Percentiles rank a stretch among this genome's conserved stretches.
Evolutionary conservation across 225 moss, liverwort and hornwort genomes (phyloP).

Genomic region (Bryoerythrophyllum caledonicum): DNA sequence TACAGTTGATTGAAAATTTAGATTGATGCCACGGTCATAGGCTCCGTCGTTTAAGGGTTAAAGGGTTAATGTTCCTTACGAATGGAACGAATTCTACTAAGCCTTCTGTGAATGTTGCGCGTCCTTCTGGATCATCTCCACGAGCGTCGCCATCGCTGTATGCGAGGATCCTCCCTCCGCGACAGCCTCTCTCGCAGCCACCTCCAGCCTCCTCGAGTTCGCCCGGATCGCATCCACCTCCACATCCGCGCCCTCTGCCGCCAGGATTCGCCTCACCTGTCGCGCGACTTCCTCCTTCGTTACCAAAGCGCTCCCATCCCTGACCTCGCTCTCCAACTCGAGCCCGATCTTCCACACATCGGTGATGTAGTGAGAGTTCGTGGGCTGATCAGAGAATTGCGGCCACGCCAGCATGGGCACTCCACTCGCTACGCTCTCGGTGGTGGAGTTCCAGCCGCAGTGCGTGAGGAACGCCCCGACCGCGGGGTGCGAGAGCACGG

Average conservation of each 20-base stretch:
- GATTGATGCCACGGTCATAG: too few species aligned
- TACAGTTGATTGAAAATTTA: too few species aligned
- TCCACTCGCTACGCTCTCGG: constrained; percentile 27
- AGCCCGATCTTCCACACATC: constrained; percentile 41
- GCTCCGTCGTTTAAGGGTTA: too few species aligned
- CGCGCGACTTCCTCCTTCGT: constrained; percentile 22
- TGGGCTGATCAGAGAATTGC: constrained; percentile 25
- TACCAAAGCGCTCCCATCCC: not conserved
- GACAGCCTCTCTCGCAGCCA: constrained; percentile 23
- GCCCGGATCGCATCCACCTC: constrained; percentile 24
- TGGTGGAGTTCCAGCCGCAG: constrained; percentile 47
- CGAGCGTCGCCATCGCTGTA: constrained; percentile 9
- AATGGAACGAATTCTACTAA: too few species aligned
- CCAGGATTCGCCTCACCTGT: constrained; percentile 30
- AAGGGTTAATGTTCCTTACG: too few species aligned
- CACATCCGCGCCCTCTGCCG: constrained; percentile 6
- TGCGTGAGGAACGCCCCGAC: constrained; percentile 37
- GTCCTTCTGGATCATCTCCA: constrained; percentile 22
- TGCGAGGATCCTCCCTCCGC: constrained; percentile 28
- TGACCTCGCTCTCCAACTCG: not conserved
- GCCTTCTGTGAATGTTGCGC: not conserved
- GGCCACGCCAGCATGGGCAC: constrained; percentile 36
- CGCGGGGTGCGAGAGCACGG: constrained; percentile 34
- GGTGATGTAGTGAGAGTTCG: constrained; percentile 30
- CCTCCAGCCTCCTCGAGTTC: constrained; percentile 8